Percentiles rank a stretch among this genome's conserved stretches.
Conservation (phyloP, 2,329 filamentous ascomycete species). For the Penicillium sp. region DNA sequence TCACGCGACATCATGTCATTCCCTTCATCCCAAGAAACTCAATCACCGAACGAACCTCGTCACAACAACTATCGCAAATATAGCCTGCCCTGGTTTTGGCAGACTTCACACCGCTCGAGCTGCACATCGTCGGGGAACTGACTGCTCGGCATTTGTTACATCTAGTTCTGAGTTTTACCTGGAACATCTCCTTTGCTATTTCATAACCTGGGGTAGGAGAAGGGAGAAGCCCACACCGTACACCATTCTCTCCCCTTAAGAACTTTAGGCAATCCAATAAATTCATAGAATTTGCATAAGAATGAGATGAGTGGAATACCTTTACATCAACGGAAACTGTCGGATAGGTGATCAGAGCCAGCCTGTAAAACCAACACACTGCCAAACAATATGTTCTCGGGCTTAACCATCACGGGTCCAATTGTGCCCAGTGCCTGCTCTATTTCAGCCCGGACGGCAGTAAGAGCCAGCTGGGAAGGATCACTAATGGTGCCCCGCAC, state of each 20-base stretch:
- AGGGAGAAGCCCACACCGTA: no score
- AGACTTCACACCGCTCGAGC: constrained; percentile 3
- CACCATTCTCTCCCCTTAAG: neutral
- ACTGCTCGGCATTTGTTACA: neutral
- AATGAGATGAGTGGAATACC: neutral
- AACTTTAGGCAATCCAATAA: neutral
- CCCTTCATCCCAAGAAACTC: constrained; percentile 7
- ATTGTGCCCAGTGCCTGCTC: constrained; percentile 48
- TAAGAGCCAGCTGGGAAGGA: constrained; percentile 45
- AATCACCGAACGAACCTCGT: neutral
- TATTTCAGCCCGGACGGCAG: constrained; percentile 59
- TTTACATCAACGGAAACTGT: neutral
- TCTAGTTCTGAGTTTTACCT: neutral
- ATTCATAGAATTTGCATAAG: neutral
- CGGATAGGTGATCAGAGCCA: constrained; percentile 17
- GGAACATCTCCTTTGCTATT: neutral
- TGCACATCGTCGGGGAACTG: neutral
- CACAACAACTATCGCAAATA: constrained; percentile 4
- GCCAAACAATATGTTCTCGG: constrained; percentile 59
- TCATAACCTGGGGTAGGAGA: neutral
- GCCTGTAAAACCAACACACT: constrained; percentile 72
- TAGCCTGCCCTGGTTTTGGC: constrained; percentile 15
- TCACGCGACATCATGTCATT: constrained; percentile 10
- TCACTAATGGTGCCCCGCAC: constrained; percentile 46
- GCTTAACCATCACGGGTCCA: constrained; percentile 49